These are phyloP conservation scores for Apophysomyces elegans DNA, from an alignment of 371 early-diverging fungal genomes.

Conservation along the genomic window DNA sequence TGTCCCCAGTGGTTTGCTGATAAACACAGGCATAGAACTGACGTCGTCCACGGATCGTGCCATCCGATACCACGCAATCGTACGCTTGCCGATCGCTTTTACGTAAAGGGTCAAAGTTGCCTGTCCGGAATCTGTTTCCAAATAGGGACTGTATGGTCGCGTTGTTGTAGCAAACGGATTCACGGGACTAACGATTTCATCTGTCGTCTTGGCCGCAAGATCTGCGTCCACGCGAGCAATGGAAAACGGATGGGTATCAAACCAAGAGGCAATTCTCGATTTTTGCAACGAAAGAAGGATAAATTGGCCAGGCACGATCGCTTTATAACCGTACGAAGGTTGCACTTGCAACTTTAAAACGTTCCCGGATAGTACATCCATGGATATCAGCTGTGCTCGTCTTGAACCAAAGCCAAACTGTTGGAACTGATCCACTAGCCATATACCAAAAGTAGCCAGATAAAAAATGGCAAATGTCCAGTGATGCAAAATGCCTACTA, in stretches of 20 bases:
- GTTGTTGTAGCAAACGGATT: conserved; percentile 1
- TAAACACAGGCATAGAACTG: conserved; percentile 15
- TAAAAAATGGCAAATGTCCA: conserved; percentile 42
- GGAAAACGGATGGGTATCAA: conserved; percentile 43
- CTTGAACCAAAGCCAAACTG: conserved; percentile 12
- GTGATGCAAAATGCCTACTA: conserved; percentile 36
- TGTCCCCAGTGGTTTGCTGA: conserved; percentile 39
- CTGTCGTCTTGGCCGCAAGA: not conserved
- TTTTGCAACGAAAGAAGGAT: conserved; percentile 26
- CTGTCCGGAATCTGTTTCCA: conserved; percentile 8
- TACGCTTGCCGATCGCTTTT: conserved; percentile 30
- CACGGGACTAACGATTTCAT: not conserved
- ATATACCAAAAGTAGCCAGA: conserved; percentile 23
- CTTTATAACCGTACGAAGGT: conserved; percentile 17
- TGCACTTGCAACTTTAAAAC: conserved; percentile 28
- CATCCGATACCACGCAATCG: conserved; percentile 17
- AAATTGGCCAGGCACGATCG: conserved; percentile 34
- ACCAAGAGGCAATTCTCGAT: conserved; percentile 11
- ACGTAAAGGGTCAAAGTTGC: conserved; percentile 36
- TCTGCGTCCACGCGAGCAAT: conserved; percentile 31
- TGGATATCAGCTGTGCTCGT: conserved; percentile 7
- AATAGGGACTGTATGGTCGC: not conserved
- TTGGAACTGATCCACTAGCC: conserved; percentile 38
- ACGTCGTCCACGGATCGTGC: not conserved
- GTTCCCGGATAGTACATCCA: conserved; percentile 32